Conservation (phyloP, 441 rosid genomes). For the Populus hybrid region DNA sequence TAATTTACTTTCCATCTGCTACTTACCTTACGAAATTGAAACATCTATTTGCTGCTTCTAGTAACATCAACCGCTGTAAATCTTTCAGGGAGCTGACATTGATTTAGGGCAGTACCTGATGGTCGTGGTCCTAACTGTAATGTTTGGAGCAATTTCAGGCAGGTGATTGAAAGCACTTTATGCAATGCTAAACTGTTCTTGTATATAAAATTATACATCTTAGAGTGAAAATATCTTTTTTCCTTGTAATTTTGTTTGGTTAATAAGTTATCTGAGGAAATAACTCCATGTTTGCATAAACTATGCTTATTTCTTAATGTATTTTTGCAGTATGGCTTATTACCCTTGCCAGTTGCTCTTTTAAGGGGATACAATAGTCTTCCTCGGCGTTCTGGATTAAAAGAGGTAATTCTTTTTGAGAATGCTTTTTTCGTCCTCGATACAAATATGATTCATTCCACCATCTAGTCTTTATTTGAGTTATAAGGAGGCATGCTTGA, state of each 20-base stretch:
- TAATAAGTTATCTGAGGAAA: no score
- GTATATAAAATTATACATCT: background rate
- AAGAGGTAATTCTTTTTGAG: conserved; percentile 55
- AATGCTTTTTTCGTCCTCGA: no score
- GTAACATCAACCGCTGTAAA: conserved; percentile 21
- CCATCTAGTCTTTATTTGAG: no score
- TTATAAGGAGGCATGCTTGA: no score
- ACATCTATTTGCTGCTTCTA: background rate
- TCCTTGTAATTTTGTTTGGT: no score
- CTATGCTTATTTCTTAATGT: conserved; percentile 17
- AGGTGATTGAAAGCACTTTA: conserved; percentile 40
- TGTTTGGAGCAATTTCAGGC: conserved; percentile 98
- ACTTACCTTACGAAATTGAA: background rate
- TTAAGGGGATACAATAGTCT: conserved; percentile 87
- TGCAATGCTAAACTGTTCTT: background rate
- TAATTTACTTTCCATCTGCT: background rate
- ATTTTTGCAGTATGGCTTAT: conserved; percentile 63
- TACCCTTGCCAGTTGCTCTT: conserved; percentile 71
- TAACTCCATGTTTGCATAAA: background rate
- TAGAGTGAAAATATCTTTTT: no score
- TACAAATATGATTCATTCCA: no score
- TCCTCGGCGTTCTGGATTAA: conserved; percentile 89
- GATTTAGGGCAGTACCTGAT: conserved; percentile 92
- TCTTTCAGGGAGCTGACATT: conserved; percentile 87
- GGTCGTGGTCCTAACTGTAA: conserved; percentile 97